Conservation (phyloP, 2,329 filamentous ascomycete genomes). For the Diplodia seriata region DNA sequence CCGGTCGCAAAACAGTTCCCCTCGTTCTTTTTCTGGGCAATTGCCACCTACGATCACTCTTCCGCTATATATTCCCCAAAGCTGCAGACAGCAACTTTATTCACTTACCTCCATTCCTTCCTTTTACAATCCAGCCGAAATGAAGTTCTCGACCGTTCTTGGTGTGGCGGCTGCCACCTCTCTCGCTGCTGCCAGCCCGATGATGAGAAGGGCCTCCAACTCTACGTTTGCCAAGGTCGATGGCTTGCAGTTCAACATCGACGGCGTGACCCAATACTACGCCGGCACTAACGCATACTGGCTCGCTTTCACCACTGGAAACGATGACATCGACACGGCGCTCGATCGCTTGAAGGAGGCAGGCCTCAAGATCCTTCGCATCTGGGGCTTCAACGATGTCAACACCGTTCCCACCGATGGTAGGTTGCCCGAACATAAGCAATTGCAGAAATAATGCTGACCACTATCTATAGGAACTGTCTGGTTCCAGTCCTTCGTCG, state of each 20-base stretch:
- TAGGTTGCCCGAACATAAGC: slow-evolving; percentile 30
- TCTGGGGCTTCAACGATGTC: slow-evolving; percentile 70
- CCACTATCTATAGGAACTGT: slow-evolving; percentile 48
- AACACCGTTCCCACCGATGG: slow-evolving; percentile 40
- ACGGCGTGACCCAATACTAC: slow-evolving; percentile 52
- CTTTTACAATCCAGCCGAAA: slow-evolving; percentile 31
- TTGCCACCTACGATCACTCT: background rate
- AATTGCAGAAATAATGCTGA: background rate
- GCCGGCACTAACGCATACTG: slow-evolving; percentile 65
- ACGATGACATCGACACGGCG: slow-evolving; percentile 62
- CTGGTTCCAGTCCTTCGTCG: slow-evolving; percentile 63
- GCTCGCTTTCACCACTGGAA: slow-evolving; percentile 60
- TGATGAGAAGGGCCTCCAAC: slow-evolving; percentile 25
- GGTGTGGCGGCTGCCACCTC: slow-evolving; percentile 36
- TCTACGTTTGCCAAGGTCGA: slow-evolving; percentile 41
- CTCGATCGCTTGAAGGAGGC: slow-evolving; percentile 56
- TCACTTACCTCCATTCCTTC: background rate
- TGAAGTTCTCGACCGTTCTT: slow-evolving; percentile 39
- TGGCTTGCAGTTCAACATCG: slow-evolving; percentile 46
- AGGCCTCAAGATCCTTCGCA: slow-evolving; percentile 64
- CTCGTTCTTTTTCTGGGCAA: background rate
- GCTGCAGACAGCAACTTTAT: background rate
- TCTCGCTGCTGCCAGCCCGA: slow-evolving; percentile 30
- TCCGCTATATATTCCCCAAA: slow-evolving; percentile 14
- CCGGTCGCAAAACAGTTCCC: background rate